Base-by-base conservation (phyloP, 2,329 filamentous ascomycete genomes). In the Ophioceras dolichostomum region DNA sequence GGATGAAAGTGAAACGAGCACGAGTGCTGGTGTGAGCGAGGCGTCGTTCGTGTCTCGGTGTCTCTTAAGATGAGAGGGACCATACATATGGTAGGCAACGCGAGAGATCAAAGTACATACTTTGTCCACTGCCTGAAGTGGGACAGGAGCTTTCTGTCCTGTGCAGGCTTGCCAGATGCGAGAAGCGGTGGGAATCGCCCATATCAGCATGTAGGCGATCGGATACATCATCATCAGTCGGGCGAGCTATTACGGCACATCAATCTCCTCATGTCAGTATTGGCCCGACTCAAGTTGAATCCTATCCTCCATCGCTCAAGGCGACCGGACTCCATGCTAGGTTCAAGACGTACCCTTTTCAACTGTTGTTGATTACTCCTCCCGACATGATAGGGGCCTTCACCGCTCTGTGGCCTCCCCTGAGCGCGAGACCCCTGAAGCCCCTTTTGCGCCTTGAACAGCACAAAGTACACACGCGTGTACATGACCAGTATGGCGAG, bases 141-240 rank as follows among this genome's bases (percentile, higher is more conserved):
- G 45, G 41, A 62, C 58, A 0, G 60, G 54, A 10, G 58, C 58
- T 4, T 54, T 39, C 27, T 49, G 49, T 1, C 51, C 48, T 1
- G 44, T 56, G 14, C 50, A 48, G 10, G 52, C 48, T 37, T 64
- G 60, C 34, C 62, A 63, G 16, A 63, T 58, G 10, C 60, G 49
- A 34, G 63, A 56, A 0, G 47, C 40, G 1, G 60, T 63, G 1
- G 61, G 61, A 26, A 62, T 53, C 1, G 54, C 54, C 61, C 60
- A 64, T 21, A 63, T 54, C 4, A 60, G 39, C 43, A 59, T 58
- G 42, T 63, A 64, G 1, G 58, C 54, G 1, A 62, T 41, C 3
- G 61, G 61, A 39, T 64, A 64, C 14, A 53, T 44, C 47, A 63
- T 55, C 59, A 64, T 62, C 30, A 59, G 53, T 21, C 58, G 55